Conservation (phyloP, 2,329 filamentous ascomycete genomes). For the Coniochaeta sp. region DNA sequence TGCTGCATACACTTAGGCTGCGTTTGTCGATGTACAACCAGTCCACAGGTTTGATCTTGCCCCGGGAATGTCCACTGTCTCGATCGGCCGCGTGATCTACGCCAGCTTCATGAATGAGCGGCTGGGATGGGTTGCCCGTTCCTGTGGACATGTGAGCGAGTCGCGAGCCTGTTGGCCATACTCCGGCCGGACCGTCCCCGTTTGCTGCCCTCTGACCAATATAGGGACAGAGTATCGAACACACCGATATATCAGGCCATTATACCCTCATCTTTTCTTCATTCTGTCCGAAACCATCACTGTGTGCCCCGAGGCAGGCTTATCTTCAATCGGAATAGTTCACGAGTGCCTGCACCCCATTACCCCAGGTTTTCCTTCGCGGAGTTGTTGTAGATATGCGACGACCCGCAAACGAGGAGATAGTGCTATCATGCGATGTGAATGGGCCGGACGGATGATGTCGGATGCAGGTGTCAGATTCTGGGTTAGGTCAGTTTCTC, state of each 20-base stretch:
- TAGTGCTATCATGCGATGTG: not conserved
- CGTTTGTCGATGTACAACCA: not conserved
- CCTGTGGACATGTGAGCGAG: no score
- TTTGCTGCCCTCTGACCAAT: not conserved
- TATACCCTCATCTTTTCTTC: not conserved
- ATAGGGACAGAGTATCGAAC: not conserved
- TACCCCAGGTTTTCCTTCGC: not conserved
- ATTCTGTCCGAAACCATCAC: not conserved
- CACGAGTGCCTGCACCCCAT: not conserved
- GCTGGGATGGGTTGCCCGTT: not conserved
- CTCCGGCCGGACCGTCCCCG: not conserved
- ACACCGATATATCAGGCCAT: not conserved
- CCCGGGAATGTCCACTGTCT: not conserved
- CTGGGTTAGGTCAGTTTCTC: not conserved
- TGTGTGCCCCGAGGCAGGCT: not conserved
- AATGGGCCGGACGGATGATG: not conserved
- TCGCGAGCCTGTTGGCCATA: no score
- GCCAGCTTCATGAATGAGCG: not conserved
- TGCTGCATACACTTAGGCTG: not conserved
- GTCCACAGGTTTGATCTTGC: not conserved
- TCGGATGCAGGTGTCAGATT: not conserved
- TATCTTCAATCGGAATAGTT: not conserved
- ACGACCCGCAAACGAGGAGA: no score
- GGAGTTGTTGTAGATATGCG: not conserved
- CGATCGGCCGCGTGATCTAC: not conserved